phyloP scores from a whole-genome alignment of 1,139 yeast species.

The Zygosaccharomyces pseudobailii region DNA sequence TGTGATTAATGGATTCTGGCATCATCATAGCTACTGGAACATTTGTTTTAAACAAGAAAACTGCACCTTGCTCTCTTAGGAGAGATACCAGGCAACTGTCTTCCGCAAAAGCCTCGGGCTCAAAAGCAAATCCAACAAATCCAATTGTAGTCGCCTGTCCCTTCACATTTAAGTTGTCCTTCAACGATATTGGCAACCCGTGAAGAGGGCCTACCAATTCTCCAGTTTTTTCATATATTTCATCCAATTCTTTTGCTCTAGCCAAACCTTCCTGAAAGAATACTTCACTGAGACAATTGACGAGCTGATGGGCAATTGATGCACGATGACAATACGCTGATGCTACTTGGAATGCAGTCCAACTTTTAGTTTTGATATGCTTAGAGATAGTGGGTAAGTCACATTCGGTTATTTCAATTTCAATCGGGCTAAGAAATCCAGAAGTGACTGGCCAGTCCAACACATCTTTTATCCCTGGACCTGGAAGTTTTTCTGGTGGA shows the following conservation, averaged over 20 bases:
- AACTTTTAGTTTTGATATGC: slow-evolving; percentile 21
- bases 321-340: slow-evolving; percentile 41
- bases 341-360: slow-evolving; percentile 33
- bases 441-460: slow-evolving; percentile 35
- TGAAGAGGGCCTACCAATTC: slow-evolving; percentile 51
- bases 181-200: slow-evolving; percentile 59
- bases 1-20: slow-evolving; percentile 42
- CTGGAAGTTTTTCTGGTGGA: slow-evolving; percentile 38
- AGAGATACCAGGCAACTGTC: slow-evolving; percentile 37
- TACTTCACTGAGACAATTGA: slow-evolving; percentile 42
- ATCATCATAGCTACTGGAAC: slow-evolving; percentile 54
- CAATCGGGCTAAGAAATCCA: slow-evolving; percentile 30
- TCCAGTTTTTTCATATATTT: slow-evolving; percentile 35
- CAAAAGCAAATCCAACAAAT: slow-evolving; percentile 20
- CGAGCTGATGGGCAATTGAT: slow-evolving; percentile 50
- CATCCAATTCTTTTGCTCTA: slow-evolving; percentile 46
- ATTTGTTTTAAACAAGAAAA: slow-evolving; percentile 50
- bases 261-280: slow-evolving; percentile 37
- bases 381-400: slow-evolving; percentile 26
- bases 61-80: slow-evolving; percentile 44
- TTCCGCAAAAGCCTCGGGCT: slow-evolving; percentile 34
- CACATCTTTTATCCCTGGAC: slow-evolving; percentile 39
- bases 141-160: slow-evolving; percentile 45
- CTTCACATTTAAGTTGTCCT: slow-evolving; percentile 44
- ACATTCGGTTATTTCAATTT: slow-evolving; percentile 38